phyloP scores from a whole-genome alignment of 1,284 basidiomycete genomes.

The Cystobasidiaceae sp. region DNA sequence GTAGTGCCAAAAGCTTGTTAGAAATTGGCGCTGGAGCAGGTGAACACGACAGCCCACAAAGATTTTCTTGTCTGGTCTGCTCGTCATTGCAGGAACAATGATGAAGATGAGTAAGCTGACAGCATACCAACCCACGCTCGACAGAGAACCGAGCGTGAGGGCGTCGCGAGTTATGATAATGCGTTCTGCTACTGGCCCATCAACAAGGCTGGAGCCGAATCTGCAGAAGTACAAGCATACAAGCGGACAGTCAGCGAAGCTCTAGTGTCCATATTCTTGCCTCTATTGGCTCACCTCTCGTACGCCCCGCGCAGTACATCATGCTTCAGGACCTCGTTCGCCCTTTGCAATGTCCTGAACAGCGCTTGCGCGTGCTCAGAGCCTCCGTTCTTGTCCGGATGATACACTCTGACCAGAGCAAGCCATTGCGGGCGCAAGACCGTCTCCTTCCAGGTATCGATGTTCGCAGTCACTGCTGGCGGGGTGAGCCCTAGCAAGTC shows the following conservation, averaged over 20 bases:
- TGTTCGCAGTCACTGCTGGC: not conserved
- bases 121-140: constrained; percentile 17
- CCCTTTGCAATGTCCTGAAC: constrained; percentile 18
- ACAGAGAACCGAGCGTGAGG: not conserved
- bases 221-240: not conserved
- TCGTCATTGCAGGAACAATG: not conserved
- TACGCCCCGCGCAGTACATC: constrained; percentile 11
- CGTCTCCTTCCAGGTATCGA: constrained; percentile 11
- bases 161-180: constrained; percentile 3
- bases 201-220: constrained; percentile 8
- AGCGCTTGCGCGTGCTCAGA: constrained; percentile 24
- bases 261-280: not conserved
- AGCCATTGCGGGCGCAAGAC: constrained; percentile 19
- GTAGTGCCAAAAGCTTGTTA: not conserved
- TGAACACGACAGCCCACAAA: constrained; percentile 8
- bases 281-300: constrained; percentile 7
- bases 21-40: not conserved
- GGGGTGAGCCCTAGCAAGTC: constrained; percentile 4
- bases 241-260: not conserved
- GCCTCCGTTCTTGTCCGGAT: constrained; percentile 27
- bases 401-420: constrained; percentile 6
- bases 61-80: constrained; percentile 11
- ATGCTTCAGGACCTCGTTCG: constrained; percentile 25
- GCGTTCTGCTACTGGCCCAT: not conserved
- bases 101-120: constrained; percentile 19